Base-by-base conservation (phyloP, 345 rosid species). In the Luvunga scandens region DNA sequence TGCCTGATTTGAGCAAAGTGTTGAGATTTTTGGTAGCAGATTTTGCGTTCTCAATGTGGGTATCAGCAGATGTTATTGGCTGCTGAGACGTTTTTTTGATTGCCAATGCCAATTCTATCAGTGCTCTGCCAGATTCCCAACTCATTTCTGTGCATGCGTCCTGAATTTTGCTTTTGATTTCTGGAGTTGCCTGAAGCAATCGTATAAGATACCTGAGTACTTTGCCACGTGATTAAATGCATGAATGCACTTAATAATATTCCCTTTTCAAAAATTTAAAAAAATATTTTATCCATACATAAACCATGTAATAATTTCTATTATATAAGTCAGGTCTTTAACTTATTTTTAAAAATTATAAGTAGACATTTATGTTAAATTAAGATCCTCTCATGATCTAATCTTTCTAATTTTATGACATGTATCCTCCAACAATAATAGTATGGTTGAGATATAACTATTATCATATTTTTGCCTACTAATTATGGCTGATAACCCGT, bases 21-120 rank as follows among this genome's bases (percentile, higher is more conserved):
- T 85, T 88, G 36, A 91, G 83, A 7, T 69, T 75, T 77, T 82
- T 84, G 14, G 77, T 77, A 0, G 90, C 88, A 4, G 78, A 78
- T 77, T 73, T 83, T 39, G 92, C 79, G 10, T 86, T 87, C 30
- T 82, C 81, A 24, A 90, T 61, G 84, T 88, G 93, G 34, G 67
- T 16, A 75, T 81, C 81, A n/a, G 84, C 78, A 8, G 83, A 74
- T 63, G 79, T 72, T 70, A 90, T 45, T 13, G 50, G 50, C 50
- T 45, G 86, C 53, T 22, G 77, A 10, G 61, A 84, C 92, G 89
- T 92, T 69, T 75, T 85, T 81, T 77, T 84, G 63, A 88, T 53
- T 30, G 92, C 85, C 38, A 28, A 16, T 22, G 95, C 83, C 72
- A 92, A 71, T 80, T 90, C 92, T 80, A 85, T 89, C 55, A 91